Conservation (phyloP, 345 rosid species). For the Streptanthus diversifolius region DNA sequence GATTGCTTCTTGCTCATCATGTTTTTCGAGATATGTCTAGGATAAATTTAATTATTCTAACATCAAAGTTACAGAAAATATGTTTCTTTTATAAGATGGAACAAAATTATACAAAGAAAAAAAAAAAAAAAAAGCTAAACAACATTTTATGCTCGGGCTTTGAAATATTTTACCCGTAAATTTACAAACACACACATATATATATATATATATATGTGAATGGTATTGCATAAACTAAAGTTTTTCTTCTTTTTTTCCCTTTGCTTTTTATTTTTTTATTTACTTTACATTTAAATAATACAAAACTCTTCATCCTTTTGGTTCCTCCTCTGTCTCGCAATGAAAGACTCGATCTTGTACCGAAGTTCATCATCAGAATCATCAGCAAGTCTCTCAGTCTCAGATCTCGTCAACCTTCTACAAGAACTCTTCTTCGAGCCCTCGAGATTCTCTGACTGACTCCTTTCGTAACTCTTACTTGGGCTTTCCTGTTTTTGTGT, state of each 20-base stretch:
- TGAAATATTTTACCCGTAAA: conserved; percentile 18
- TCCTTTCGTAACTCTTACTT: conserved; percentile 40
- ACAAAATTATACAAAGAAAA: conserved; percentile 28
- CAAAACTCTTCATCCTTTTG: conserved; percentile 57
- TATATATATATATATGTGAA: conserved; percentile 29
- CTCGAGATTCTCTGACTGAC: conserved; percentile 46
- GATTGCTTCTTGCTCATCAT: neutral
- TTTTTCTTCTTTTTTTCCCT: neutral
- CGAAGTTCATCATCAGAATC: conserved; percentile 62
- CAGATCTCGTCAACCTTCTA: conserved; percentile 33
- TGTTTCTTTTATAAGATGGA: neutral
- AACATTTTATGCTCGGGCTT: conserved; percentile 27
- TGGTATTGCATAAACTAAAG: conserved; percentile 32
- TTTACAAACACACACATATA: conserved; percentile 27
- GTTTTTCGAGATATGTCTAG: neutral
- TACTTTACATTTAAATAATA: conserved; percentile 13
- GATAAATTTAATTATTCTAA: neutral
- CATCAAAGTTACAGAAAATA: neutral
- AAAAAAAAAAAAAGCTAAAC: neutral
- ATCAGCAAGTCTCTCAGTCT: conserved; percentile 25
- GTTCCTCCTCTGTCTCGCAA: conserved; percentile 74
- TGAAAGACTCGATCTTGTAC: conserved; percentile 63
- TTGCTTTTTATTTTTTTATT: neutral
- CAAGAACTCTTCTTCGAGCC: conserved; percentile 30
- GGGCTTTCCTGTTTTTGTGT: neutral